Evolutionary conservation across 371 early-diverging fungal species (phyloP).

Genomic region (Coemansia sp.): DNA sequence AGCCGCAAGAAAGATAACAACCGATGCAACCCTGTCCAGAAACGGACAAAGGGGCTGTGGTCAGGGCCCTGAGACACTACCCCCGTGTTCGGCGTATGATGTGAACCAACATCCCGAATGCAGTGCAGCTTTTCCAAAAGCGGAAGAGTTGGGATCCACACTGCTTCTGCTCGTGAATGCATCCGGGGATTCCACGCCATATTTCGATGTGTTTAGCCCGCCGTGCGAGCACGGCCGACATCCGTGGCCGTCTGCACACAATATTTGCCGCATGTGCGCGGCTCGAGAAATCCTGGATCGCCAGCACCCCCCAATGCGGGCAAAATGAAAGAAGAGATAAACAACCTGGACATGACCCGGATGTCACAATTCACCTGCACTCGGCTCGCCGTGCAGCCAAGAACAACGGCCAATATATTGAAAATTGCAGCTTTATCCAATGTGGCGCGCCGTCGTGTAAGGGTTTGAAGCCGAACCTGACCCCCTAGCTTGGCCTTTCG

Average conservation of each 20-base stretch:
- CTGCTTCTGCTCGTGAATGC: not conserved
- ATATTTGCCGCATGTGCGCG: not conserved
- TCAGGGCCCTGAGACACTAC: not conserved
- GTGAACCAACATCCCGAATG: not conserved
- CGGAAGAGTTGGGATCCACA: not conserved
- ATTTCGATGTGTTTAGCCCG: not conserved
- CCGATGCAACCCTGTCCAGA: no score
- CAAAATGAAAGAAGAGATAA: not conserved
- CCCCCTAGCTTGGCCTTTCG: no score
- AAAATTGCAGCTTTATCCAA: no score
- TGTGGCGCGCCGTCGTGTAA: no score
- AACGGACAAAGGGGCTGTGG: not conserved
- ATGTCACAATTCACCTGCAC: not conserved
- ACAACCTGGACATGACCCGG: not conserved
- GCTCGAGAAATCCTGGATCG: not conserved
- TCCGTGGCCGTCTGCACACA: not conserved
- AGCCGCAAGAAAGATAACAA: not conserved
- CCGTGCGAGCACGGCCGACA: not conserved
- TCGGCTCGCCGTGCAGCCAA: no score
- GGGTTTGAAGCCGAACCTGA: no score
- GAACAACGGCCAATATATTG: no score
- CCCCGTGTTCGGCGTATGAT: conserved; percentile 1
- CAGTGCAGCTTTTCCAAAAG: not conserved
- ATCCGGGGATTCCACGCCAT: not conserved
- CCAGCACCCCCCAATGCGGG: not conserved